Evolutionary conservation across 73 alveolate genomes (phyloP).

Genomic region (Paramecium sexaurelia): DNA sequence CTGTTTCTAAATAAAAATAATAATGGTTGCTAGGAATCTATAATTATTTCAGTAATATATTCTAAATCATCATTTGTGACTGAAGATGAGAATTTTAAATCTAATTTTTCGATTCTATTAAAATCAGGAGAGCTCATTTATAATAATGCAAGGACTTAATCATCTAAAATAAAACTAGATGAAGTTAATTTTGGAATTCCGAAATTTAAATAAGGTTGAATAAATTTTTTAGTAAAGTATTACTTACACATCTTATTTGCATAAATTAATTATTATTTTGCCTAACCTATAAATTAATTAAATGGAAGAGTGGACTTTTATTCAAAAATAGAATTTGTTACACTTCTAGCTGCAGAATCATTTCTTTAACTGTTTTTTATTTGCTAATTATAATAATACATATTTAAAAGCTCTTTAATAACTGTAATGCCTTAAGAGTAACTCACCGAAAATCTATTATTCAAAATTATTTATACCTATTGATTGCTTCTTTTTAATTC

Average conservation of each 20-base stretch:
- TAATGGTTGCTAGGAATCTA: not conserved
- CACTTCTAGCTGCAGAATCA: slow-evolving; percentile 52
- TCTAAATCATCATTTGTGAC: slow-evolving; percentile 45
- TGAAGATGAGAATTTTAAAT: slow-evolving; percentile 5
- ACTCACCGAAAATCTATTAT: slow-evolving; percentile 16
- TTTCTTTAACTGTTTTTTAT: slow-evolving; percentile 29
- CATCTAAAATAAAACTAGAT: slow-evolving; percentile 16
- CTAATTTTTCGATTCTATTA: not conserved
- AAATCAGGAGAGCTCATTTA: slow-evolving; percentile 52
- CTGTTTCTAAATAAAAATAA: slow-evolving; percentile 31
- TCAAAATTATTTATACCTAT: not conserved
- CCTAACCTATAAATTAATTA: not conserved
- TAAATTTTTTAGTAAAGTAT: slow-evolving; percentile 31
- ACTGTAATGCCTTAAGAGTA: slow-evolving; percentile 26
- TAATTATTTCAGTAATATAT: not conserved
- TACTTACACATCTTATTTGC: slow-evolving; percentile 51
- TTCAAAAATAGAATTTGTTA: slow-evolving; percentile 25
- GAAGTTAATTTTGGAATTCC: slow-evolving; percentile 19
- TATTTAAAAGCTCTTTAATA: not conserved
- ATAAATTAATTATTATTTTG: slow-evolving; percentile 16
- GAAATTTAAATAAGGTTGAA: not conserved
- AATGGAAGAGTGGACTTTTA: slow-evolving; percentile 2
- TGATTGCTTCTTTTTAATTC: slow-evolving; percentile 38
- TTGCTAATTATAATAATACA: not conserved
- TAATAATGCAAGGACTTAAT: slow-evolving; percentile 18